Conservation (phyloP, 345 rosid genomes). For the Bruguiera parviflora region DNA sequence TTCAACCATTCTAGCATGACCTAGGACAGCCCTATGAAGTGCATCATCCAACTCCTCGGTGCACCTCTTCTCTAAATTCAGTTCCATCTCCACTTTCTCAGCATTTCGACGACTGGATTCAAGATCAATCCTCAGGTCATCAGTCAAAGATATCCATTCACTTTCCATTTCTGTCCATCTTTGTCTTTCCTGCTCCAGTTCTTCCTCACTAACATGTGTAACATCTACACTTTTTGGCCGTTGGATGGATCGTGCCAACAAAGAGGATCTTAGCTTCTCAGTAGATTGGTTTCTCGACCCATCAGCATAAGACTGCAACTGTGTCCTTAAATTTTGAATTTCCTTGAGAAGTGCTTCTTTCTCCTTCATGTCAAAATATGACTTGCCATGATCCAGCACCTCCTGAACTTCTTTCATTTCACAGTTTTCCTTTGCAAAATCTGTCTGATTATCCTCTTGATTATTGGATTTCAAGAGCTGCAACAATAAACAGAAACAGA, state of each 20-base stretch:
- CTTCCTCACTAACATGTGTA: slow-evolving; percentile 39
- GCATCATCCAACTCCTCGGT: slow-evolving; percentile 88
- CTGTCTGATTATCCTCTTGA: slow-evolving; percentile 22
- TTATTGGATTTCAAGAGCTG: slow-evolving; percentile 4
- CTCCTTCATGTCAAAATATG: slow-evolving; percentile 44
- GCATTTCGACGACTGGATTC: slow-evolving; percentile 68
- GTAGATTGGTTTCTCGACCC: slow-evolving; percentile 51
- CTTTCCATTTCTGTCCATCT: slow-evolving; percentile 97
- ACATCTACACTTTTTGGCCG: slow-evolving; percentile 46
- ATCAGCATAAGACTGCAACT: slow-evolving; percentile 49
- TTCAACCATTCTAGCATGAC: slow-evolving; percentile 92
- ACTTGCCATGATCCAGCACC: slow-evolving; percentile 26
- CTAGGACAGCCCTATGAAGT: slow-evolving; percentile 74
- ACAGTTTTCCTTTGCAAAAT: slow-evolving; percentile 31
- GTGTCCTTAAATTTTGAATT: slow-evolving; percentile 60
- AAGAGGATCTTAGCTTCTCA: slow-evolving; percentile 64
- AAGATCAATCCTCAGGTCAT: slow-evolving; percentile 80
- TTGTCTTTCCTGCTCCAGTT: slow-evolving; percentile 69
- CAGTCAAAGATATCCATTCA: slow-evolving; percentile 88
- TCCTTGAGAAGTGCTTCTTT: slow-evolving; percentile 81
- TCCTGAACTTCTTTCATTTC: slow-evolving; percentile 53
- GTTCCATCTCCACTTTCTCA: slow-evolving; percentile 65
- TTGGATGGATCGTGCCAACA: slow-evolving; percentile 65
- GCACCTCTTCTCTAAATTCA: slow-evolving; percentile 60
- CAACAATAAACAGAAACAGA: slow-evolving; percentile 4